A percentile compares a stretch with the other conserved stretches of the same genome.
Conservation (phyloP, 139 green algal species). For the Haematococcus sp. region DNA sequence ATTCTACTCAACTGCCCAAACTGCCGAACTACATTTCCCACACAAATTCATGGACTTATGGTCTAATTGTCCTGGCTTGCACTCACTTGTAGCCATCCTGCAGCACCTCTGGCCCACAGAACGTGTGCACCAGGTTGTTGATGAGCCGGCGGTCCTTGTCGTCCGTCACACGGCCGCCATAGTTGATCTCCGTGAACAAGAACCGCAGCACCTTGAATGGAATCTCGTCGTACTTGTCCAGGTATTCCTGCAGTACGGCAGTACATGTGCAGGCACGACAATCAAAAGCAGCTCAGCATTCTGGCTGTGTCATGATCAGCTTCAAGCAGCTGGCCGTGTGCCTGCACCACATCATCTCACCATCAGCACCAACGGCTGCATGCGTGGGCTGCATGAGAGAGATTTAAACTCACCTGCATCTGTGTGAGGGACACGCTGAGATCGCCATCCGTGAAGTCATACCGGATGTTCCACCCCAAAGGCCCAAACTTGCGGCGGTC, state of each 20-base stretch:
- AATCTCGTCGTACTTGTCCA: conserved; percentile 55
- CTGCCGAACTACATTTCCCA: no score
- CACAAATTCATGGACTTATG: no score
- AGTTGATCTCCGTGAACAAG: conserved; percentile 80
- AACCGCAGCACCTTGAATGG: conserved; percentile 62
- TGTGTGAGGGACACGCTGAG: conserved; percentile 66
- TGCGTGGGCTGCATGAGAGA: no score
- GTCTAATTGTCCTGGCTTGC: no score
- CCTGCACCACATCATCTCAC: no score
- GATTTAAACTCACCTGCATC: conserved; percentile 67
- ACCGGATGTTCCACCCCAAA: conserved; percentile 82
- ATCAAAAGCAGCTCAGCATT: no score
- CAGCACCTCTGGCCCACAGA: conserved; percentile 51
- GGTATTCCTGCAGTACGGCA: conserved; percentile 57
- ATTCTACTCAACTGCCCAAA: no score
- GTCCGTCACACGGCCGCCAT: conserved; percentile 75
- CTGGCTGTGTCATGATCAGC: no score
- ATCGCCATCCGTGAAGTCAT: conserved; percentile 79
- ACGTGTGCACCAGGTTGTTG: conserved; percentile 65
- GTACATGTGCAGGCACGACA: no score
- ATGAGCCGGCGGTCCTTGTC: conserved; percentile 77
- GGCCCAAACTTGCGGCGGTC: conserved; percentile 79
- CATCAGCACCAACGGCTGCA: conserved; percentile 1
- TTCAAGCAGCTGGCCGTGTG: no score
- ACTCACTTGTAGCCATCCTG: conserved; percentile 27